Base-by-base conservation (phyloP, 345 rosid genomes). In the Acer saccharum region DNA sequence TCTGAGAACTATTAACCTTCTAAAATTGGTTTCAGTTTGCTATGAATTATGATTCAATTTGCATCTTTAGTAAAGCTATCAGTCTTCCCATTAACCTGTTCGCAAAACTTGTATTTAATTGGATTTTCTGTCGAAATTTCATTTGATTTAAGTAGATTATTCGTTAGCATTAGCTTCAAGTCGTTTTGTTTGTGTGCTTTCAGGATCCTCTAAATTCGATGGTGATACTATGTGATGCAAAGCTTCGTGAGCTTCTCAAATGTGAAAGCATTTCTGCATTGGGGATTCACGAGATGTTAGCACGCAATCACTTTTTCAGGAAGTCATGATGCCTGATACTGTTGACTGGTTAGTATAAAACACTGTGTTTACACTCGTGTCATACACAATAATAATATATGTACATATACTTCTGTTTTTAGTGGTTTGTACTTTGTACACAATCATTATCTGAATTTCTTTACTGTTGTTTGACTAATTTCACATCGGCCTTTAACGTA, bases 211-310 rank as follows among this genome's bases (percentile, higher is more conserved):
- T 70, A 74, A 94, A 91, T 82, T 84, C 97, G 23, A 90, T 91
- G 97, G 96, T 83, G 78, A 93, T 94, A 68, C 77, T 83, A 60
- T 94, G 98, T 76, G 95, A 94, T 77, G 90, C 73, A 76, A 91
- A 91, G 86, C 97, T 94, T 71, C 82, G 74, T 0, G 94, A 90
- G 69, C 98, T 94, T 78, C 93, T 94, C 64, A 94, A 95, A 75
- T 94, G 93, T 78, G 96, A 94, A 78, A 90, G 94, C 90, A 91
- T 94, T 55, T 92, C 95, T 81, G 93, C 92, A 20, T 84, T 90
- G 84, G 95, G 95, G 78, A 88, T 94, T 79, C 87, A 80, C 16
- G 92, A 89, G 88, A 81, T 85, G 88, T 77, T 93, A 81, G 87
- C 87, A 7, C 90, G 90, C 57, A 90, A 89, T 79, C 95, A 90